Evolutionary conservation across 2,329 filamentous ascomycete species (phyloP), one percentile per base, ranked within the genome.

Genomic region (Aspergillus persii): DNA sequence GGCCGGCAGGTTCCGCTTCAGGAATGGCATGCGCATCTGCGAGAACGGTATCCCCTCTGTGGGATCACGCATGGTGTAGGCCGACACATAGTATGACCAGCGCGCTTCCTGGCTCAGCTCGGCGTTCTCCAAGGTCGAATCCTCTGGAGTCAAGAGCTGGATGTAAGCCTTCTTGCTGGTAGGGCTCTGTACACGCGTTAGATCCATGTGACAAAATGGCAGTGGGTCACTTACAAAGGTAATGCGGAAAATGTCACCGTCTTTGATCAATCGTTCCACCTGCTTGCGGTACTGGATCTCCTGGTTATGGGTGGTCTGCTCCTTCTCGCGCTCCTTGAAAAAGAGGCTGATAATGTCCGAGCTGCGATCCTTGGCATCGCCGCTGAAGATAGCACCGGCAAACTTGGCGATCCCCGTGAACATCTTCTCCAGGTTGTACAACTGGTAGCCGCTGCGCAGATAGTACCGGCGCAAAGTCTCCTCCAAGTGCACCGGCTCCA

Each of bases 41-140:
- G 83, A 82, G 53, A 87, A 81, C 6, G 83, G 79, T 2, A 95
- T 83, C 12, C 90, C 90, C 75, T 95, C 91, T 0, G 95, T 99
- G 2, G 91, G 90, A 70, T 96, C 92, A 27, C 93, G 85, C 63
- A 92, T 91, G 66, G 92, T 90, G 75, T 90, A 98, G 0, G 93
- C 92, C 18, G 94, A 93, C 58, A 96, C 91, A 73, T 99, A 99
- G 78, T 96, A 96, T 68, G 94, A 91, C 95, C 95, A 99, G 44
- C 87, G 80, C 62, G 83, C 82, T 64, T 86, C 83, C 3, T 80
- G 76, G 54, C 81, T 83, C 27, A 87, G 84, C 62, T 92, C 88
- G 58, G 89, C 88, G 53, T 88, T 85, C 70, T 95, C 89, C 80
- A 96, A 82, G 0, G 85, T 87, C 1, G 81, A 89, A 66, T 96